These are phyloP conservation scores for Corinectria fuckeliana DNA, from an alignment of 2,329 filamentous ascomycete species.

Conservation along the genomic window DNA sequence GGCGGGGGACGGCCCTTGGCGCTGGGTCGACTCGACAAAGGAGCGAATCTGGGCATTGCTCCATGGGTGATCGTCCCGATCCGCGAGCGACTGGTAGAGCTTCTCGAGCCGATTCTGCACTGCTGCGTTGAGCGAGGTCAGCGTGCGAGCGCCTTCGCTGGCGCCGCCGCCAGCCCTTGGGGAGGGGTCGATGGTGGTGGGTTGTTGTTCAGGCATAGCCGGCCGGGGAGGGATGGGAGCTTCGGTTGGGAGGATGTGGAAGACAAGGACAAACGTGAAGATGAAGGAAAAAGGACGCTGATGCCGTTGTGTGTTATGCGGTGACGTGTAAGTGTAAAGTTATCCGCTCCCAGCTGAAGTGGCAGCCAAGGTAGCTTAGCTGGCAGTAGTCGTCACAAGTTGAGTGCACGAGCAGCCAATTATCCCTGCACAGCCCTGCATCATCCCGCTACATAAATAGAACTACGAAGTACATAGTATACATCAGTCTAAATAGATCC, in stretches of 20 bases:
- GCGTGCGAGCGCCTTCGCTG: slow-evolving; percentile 48
- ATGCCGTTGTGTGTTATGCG: neutral
- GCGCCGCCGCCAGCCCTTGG: slow-evolving; percentile 57
- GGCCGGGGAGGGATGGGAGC: neutral
- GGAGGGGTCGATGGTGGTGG: slow-evolving; percentile 33
- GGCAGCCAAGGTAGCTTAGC: neutral
- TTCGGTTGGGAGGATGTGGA: neutral
- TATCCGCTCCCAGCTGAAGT: neutral
- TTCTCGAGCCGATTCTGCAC: slow-evolving; percentile 52
- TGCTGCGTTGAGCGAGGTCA: slow-evolving; percentile 50
- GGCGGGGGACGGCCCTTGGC: slow-evolving; percentile 43
- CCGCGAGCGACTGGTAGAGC: slow-evolving; percentile 54
- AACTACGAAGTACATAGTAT: no score
- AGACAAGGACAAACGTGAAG: neutral
- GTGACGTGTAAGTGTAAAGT: neutral
- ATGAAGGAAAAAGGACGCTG: neutral
- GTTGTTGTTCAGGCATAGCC: slow-evolving; percentile 27
- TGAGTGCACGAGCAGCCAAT: neutral
- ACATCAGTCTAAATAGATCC: neutral
- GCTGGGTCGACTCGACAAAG: slow-evolving; percentile 57
- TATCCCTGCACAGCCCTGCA: slow-evolving; percentile 5
- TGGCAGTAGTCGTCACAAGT: neutral
- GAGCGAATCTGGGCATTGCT: slow-evolving; percentile 50
- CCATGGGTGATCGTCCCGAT: slow-evolving; percentile 51
- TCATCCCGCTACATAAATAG: neutral